These are phyloP conservation scores for Sclerotinia borealis DNA, from an alignment of 2,329 filamentous ascomycete genomes.

Conservation along the genomic window DNA sequence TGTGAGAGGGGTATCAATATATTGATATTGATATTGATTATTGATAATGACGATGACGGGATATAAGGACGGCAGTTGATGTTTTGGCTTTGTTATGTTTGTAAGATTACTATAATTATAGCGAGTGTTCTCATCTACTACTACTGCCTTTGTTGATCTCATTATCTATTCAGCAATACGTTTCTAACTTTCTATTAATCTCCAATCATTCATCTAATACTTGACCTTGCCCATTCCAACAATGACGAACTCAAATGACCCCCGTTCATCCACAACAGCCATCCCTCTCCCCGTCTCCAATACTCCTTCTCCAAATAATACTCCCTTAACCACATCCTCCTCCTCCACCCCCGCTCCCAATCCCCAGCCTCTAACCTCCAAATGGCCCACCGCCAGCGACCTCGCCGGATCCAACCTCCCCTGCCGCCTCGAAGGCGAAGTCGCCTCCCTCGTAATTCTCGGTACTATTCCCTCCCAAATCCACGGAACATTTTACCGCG, in stretches of 20 bases:
- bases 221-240: background rate
- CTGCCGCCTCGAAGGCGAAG: conserved; percentile 32
- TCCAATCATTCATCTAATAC: background rate
- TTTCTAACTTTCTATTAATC: background rate
- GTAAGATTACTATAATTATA: background rate
- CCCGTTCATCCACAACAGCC: background rate
- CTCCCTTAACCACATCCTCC: background rate
- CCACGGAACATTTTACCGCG: conserved; percentile 38
- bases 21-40: too few species aligned
- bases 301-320: background rate
- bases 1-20: background rate
- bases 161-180: background rate
- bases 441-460: conserved; percentile 34
- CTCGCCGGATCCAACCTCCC: background rate
- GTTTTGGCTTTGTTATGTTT: background rate
- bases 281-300: background rate
- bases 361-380: background rate
- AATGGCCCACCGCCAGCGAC: background rate
- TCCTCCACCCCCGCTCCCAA: background rate
- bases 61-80: background rate
- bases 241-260: background rate
- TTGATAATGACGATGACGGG: background rate
- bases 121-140: background rate
- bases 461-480: conserved; percentile 37
- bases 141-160: background rate